phyloP scores from a whole-genome alignment of 1,284 basidiomycete genomes.

The Uromyces viciae-fabae region DNA sequence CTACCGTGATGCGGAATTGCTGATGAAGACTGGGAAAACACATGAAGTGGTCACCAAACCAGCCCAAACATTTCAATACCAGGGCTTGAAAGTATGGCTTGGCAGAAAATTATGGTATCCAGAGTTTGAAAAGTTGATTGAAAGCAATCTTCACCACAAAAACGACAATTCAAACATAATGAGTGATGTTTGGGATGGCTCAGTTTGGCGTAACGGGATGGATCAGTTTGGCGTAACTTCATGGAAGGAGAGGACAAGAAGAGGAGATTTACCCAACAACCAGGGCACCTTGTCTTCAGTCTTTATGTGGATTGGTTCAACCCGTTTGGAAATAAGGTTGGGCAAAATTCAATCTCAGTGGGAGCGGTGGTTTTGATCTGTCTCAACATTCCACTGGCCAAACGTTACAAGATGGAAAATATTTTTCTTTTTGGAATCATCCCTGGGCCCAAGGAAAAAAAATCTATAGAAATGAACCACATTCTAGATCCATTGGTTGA shows the following conservation, averaged over 20 bases:
- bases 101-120: background rate
- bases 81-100: background rate
- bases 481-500: background rate
- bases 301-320: conserved; percentile 2
- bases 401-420: background rate
- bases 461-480: background rate
- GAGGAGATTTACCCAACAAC: background rate
- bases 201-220: background rate
- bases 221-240: background rate
- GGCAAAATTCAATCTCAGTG: background rate
- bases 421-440: background rate
- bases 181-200: background rate
- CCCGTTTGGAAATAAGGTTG: background rate
- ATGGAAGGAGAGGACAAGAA: background rate
- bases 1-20: background rate
- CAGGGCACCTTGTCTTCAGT: background rate
- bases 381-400: background rate
- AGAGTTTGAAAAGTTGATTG: background rate
- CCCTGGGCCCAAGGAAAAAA: background rate
- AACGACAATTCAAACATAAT: background rate
- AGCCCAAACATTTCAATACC: background rate
- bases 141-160: background rate
- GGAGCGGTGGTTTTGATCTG: background rate
- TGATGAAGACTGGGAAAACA: background rate
- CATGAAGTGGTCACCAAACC: background rate